A percentile compares a stretch with the other conserved stretches of the same genome.
These are phyloP conservation scores for Pichia nakasei DNA, from an alignment of 805 yeast genomes.

Conservation along the genomic window DNA sequence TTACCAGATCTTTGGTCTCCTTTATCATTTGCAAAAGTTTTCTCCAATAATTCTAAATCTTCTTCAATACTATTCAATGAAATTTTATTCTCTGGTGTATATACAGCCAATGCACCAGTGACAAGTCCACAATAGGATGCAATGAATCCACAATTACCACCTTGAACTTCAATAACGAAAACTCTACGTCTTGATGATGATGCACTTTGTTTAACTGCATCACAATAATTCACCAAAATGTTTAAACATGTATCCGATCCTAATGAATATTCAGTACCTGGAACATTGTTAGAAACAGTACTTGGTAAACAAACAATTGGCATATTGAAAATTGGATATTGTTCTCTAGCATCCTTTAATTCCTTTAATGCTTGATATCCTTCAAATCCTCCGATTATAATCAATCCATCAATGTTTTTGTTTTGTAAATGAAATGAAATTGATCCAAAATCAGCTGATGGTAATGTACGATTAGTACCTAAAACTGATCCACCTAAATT, in stretches of 20 bases:
- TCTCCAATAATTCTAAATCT: constrained; percentile 64
- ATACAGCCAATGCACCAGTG: constrained; percentile 86
- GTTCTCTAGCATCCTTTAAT: constrained; percentile 63
- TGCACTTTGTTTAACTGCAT: constrained; percentile 89
- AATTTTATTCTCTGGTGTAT: constrained; percentile 82
- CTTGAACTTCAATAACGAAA: constrained; percentile 96
- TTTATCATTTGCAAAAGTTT: constrained; percentile 59
- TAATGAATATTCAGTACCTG: constrained; percentile 95
- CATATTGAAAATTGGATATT: constrained; percentile 86
- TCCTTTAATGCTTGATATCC: constrained; percentile 84
- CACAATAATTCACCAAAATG: constrained; percentile 85
- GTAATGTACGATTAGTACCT: constrained; percentile 89
- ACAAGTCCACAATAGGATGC: constrained; percentile 80
- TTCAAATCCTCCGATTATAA: constrained; percentile 94
- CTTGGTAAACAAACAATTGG: constrained; percentile 94
- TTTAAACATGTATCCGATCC: constrained; percentile 96
- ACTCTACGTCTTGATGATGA: constrained; percentile 90
- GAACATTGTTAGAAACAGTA: constrained; percentile 94
- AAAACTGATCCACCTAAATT: constrained; percentile 91
- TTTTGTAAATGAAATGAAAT: constrained; percentile 91
- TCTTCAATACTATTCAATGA: constrained; percentile 58
- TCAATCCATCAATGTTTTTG: constrained; percentile 76
- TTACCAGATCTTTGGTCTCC: constrained; percentile 84
- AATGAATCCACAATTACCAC: constrained; percentile 92
- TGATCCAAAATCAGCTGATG: constrained; percentile 78